These are phyloP conservation scores for Sporobolomyces roseus DNA, from an alignment of 768 basidiomycete species.

Conservation along the genomic window DNA sequence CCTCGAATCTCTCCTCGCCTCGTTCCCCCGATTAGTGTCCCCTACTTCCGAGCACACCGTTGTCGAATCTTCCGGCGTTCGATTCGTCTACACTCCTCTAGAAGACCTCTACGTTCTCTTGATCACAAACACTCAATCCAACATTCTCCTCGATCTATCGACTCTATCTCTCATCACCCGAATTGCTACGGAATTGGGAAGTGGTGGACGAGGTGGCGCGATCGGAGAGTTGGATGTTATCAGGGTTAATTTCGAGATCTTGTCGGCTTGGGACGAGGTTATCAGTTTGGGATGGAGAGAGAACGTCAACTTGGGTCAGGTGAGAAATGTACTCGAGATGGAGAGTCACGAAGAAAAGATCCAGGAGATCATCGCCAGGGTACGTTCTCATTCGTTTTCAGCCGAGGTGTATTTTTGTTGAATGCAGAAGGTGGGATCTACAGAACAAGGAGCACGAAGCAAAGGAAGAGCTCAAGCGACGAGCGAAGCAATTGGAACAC, in stretches of 20 bases:
- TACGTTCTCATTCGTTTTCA: slow-evolving; percentile 50
- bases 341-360: slow-evolving; percentile 62
- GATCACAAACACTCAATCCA: slow-evolving; percentile 98
- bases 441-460: slow-evolving; percentile 99
- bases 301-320: slow-evolving; percentile 53
- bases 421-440: no score
- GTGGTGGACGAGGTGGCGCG: slow-evolving; percentile 53
- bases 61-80: slow-evolving; percentile 42
- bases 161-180: slow-evolving; percentile 91
- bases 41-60: slow-evolving; percentile 65
- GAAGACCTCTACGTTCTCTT: slow-evolving; percentile 91
- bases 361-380: slow-evolving; percentile 94
- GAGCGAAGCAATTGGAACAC: slow-evolving; percentile 96
- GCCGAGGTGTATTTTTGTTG: no score
- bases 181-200: slow-evolving; percentile 74
- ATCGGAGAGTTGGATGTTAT: slow-evolving; percentile 85
- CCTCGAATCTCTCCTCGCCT: slow-evolving; percentile 91
- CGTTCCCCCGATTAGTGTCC: slow-evolving; percentile 95
- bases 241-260: slow-evolving; percentile 84
- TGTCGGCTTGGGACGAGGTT: slow-evolving; percentile 95
- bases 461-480: slow-evolving; percentile 95
- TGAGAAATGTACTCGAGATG: slow-evolving; percentile 54
- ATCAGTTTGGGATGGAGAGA: slow-evolving; percentile 71
- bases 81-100: slow-evolving; percentile 46
- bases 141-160: slow-evolving; percentile 96